Base-by-base conservation (phyloP, 2,329 filamentous ascomycete species). In the Colletotrichum tofieldiae region DNA sequence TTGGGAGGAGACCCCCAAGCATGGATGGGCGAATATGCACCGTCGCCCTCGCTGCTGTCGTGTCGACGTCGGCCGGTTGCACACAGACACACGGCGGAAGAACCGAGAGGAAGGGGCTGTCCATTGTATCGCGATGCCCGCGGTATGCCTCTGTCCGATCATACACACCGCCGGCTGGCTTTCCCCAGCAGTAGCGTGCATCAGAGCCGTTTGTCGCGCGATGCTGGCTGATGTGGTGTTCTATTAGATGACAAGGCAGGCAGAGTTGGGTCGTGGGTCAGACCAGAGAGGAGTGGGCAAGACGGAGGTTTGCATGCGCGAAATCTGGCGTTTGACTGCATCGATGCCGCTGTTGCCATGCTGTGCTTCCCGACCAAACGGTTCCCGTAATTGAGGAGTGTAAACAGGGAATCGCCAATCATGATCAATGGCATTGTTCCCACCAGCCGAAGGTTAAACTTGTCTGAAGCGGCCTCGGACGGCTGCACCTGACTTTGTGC, bases 321-420 rank as follows among this genome's bases (percentile, higher is more conserved):
- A 74, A 75, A 77, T 77, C 77, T 78, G 62, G 70, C 67, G 75
- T 77, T 69, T 73, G 73, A 76, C 76, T 74, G 74, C 76, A 74
- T 77, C 74, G 75, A 75, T 74, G 70, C 67, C 64, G 69, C 72
- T 69, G 65, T 58, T 65, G 73, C 67, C 65, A 74, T 71, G 75
- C 59, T 68, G 76, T 77, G 72, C 65, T 65, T 72, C 75, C 75
- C 66, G 60, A 72, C 55, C 64, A 67, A 73, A 72, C 69, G 70
- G 68, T 72, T 73, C 74, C 59, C 54, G 65, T 67, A 55, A 61
- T 70, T 71, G 54, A 63, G 39, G 60, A 54, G 39, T 73, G 74
- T 73, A 76, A 76, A 75, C 74, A 73, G 74, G 59, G 51, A 55
- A 39, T 60, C 67, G 59, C 73, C 69, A 77, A 75, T 73, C 65